A percentile compares a stretch with the other conserved stretches of the same genome.
Conservation (phyloP, 176 grass and related monocot genomes). For the Avena atlantica region DNA sequence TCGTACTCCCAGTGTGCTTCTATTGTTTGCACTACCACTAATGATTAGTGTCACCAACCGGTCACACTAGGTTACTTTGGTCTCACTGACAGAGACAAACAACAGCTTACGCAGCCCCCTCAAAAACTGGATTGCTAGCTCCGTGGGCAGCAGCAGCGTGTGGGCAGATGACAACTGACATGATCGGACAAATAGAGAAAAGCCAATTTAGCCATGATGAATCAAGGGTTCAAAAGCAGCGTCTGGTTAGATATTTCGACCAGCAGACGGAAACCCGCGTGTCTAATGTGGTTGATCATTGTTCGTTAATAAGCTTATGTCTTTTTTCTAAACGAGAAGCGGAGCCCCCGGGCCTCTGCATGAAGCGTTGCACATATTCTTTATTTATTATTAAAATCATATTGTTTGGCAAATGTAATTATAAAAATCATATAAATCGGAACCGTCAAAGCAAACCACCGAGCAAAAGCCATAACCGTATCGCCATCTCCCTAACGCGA, state of each 20-base stretch:
- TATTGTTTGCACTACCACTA: not conserved
- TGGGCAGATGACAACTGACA: not conserved
- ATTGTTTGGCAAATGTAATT: too few species aligned
- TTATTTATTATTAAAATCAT: too few species aligned
- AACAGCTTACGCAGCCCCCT: not conserved
- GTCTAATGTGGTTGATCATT: not conserved
- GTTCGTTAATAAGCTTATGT: too few species aligned
- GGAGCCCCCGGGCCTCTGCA: too few species aligned
- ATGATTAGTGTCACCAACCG: conserved; percentile 3
- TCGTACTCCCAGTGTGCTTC: conserved; percentile 9
- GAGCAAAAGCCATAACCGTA: too few species aligned
- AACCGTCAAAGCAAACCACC: too few species aligned
- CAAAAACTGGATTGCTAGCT: not conserved
- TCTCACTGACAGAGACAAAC: not conserved
- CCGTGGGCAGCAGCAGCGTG: not conserved
- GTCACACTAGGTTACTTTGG: not conserved
- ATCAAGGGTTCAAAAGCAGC: not conserved
- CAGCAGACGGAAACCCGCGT: not conserved
- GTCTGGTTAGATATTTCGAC: not conserved
- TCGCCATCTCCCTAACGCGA: too few species aligned
- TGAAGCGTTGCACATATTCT: too few species aligned
- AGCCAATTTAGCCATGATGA: not conserved
- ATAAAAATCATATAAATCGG: too few species aligned
- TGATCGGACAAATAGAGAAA: not conserved
- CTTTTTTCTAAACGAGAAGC: too few species aligned